Evolutionary conservation across 257 asterid genomes (phyloP), one percentile per base, ranked within the genome.

Genomic region (Paulownia fortunei): DNA sequence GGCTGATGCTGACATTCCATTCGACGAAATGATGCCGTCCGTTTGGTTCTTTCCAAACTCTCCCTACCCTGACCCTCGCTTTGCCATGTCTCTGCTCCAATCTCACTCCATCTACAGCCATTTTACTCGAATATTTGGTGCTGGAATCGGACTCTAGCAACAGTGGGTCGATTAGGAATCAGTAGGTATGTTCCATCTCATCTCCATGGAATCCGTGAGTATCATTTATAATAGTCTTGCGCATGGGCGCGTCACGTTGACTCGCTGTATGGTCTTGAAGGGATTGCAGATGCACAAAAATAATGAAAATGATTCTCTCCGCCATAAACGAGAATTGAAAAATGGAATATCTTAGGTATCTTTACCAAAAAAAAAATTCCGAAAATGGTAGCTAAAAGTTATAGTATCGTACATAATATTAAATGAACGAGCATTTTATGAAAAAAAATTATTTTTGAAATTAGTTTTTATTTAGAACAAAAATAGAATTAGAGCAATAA

Each of bases 21-120:
- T 96, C 99, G 41, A 61, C 92, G 80, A 96, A 93, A 27, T 83
- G 89, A 68, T 92, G 92, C 0, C 81, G 80, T 19, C 98, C 99
- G 56, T 55, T 78, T 6, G 85, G 46, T 32, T 87, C 86, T 74
- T 71, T 90, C 99, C 99, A 96, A 4, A 91, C 90, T 77, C 99
- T 79, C 0, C 84, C 98, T 0, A 96, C 97, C 74, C 99, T 86
- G 4, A 96, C 97, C 78, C 95, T 84, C 2, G 94, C 84, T 84
- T 96, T 96, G 27, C 99, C 99, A 81, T 96, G 98, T 73, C 89
- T 87, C 86, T 92, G 97, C 86, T 90, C 96, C 77, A 96, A 77
- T 73, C 64, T 83, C 86, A 92, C 15, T 16, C 87, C 96, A 0
- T 76, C 87, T 77, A 76, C 62, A 0, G 69, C 82, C 81, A 61